Evolutionary conservation across 2,329 filamentous ascomycete genomes (phyloP), one percentile per base, ranked within the genome.

Genomic region (Zopfia rhizophila): DNA sequence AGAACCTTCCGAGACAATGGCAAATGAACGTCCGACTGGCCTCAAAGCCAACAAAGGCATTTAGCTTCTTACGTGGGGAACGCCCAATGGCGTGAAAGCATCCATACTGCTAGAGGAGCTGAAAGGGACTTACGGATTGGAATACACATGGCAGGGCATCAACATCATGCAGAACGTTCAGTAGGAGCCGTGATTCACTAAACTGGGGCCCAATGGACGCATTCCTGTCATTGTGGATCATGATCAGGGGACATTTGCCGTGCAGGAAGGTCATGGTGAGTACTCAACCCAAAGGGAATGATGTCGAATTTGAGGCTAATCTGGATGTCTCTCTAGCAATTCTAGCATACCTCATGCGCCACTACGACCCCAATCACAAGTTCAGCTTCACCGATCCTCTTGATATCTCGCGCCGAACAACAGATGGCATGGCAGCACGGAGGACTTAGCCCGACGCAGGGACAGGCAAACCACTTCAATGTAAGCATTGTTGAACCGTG

Each of bases 201-300:
- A 80, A 25, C 63, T 85, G 21, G 80, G 80, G 48, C 84, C 85
- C 25, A 89, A 88, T 66, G 85, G 85, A 3, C 78, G 84, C 12
- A 87, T 87, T 56, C 84, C 85, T 2, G 84, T 81, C 33, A 80
- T 88, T 33, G 78, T 87, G 21, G 85, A 88, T 70, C 85, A 88
- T 55, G 83, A 88, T 67, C 78, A 82, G 51, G 73, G 74, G 44
- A 79, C 71, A 33, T 82, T 88, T 38, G 70, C 80, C 30, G 83
- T 78, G 35, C 69, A 74, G 58, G 75, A 78, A 51, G 74, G 75
- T 18, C 52, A 66, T 30, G 62, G 65, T 72, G 38, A 42, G 65
- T 52, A 22, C 23, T 25, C 7, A n/a, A 7, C 28, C 21, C 14
- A 17, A 23, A 23, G 4, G 7, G 14, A 21, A 3, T 23, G 31